Evolutionary conservation across 2,329 filamentous ascomycete genomes (phyloP), one percentile per base, ranked within the genome.

Genomic region (Paraphoma chrysanthemicola): DNA sequence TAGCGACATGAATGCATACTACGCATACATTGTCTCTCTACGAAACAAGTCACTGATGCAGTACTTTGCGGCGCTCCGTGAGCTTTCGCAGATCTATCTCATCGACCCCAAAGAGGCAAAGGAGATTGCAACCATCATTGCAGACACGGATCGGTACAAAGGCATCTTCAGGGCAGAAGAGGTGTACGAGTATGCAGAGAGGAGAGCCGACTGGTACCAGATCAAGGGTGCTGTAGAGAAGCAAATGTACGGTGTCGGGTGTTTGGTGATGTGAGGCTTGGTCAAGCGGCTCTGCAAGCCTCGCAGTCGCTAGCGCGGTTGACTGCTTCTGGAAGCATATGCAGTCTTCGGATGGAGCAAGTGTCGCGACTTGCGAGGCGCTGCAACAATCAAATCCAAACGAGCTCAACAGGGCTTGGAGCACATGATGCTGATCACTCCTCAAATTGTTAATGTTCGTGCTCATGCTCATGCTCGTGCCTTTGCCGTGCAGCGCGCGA

Each of bases 201-300:
- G 95, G 64, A 83, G 95, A 66, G 93, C 93, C 48, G 95, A 99
- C 79, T 99, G 95, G 95, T 97, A 95, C 74, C 85, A 90, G 67
- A 92, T 99, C 10, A 90, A 90, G 80, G 87, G 86, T 62, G 88
- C 93, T 61, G 95, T 99, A 6, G 95, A 99, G 82, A 90, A 91
- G 78, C 93, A 93, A 59, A 97, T 99, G 93, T 98, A 97, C 79
- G 95, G 95, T 4, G 86, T 97, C 75, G 94, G 95, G 57, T 99
- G 95, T 77, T 76, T 74, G 44, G 72, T 96, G 43, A 98, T 97
- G 93, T 98, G 68, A 75, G 50, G 52, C 53, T 17, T 47, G 39
- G 28, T 50, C 48, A 43, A 53, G 46, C 54, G 54, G 53, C 53
- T 51, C 53, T 51, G 48, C 53, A 46, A 51, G 53, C 48, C 42